Evolutionary conservation across 345 rosid genomes (phyloP), one percentile per base, ranked within the genome.

Genomic region (Nasturtium officinale): DNA sequence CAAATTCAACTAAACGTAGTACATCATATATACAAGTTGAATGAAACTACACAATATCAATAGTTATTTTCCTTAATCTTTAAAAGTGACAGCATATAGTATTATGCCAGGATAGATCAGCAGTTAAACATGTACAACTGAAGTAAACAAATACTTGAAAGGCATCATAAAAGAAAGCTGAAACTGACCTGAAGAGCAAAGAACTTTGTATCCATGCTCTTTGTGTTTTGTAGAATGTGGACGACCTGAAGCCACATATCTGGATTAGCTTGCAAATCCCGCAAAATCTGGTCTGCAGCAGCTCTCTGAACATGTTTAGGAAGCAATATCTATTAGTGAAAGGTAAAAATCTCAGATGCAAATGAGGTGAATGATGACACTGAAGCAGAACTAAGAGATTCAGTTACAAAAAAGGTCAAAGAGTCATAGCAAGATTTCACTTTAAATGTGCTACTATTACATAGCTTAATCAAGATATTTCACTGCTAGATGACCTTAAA

Each of bases 221-320:
- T 86, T 4, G 99, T 86, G 35, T 77, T 85, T 74, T 87, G 98
- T 35, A 96, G 83, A 73, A 92, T 83, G 74, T 89, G 97, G 69
- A 92, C 99, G 63, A 96, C 99, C 75, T 96, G 99, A 20, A 90
- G 98, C 99, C 99, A 96, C 87, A 87, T 92, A 63, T 90, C 98
- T 47, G 95, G 95, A 79, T 96, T 96, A 58, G 83, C 88, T 79
- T 96, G 99, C 83, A 96, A 76, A 43, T 92, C 99, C 85, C 96
- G 96, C 89, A 96, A 78, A 65, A 96, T 87, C 74, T 90, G 89
- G 79, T 96, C 99, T 0, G 99, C 99, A 50, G 96, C 92, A 25
- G 92, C 84, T 73, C 99, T 96, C 99, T 96, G 79, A 25, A 64
- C 80, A 78, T 40, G 28, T 30, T 55, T 37, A 3, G 67, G 61